Evolutionary conservation across 2,329 filamentous ascomycete species (phyloP), one percentile per base, ranked within the genome.

Genomic region (Aphanocladium album): DNA sequence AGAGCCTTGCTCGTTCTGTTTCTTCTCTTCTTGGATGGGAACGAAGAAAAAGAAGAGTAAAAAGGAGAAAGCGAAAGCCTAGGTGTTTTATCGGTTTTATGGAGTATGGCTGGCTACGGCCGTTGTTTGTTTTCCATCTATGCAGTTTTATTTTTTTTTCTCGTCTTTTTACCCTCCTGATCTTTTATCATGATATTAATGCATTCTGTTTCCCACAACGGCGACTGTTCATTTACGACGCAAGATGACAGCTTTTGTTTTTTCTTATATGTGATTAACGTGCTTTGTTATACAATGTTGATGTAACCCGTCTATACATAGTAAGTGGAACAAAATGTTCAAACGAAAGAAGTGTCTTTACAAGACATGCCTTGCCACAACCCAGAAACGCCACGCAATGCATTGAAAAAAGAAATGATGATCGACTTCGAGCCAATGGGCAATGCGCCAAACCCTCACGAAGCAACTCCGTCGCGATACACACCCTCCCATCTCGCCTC

Each of bases 401-500:
- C 63, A 25, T 23, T 21, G 51, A 23, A 60, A 58, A 33, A 21
- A 35, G n/a, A 53, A 37, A 30, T 11, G 19, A 49, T 27, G 30
- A 51, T 14, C 8, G 16, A 19, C 21, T 5, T 46, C n/a, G 17
- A 6, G 25, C 37, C n/a, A n/a, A n/a, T n/a, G 39, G 30, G 35
- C 2, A 6, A 8, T 30, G 23, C 3, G 5, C 17, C 8, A n/a
- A n/a, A n/a, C 35, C 46, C 14, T 60, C 21, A 50, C 58, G 57
- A 71, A 19, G 61, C 60, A 14, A 66, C 43, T 7, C 71, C 71
- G 41, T 73, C 67, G 8, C 71, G 69, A 61, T 84, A 85, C 0
- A 84, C 68, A 2, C 78, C 81, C 63, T 84, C 78, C 81, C 81
- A 85, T 35, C 77, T 72, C 60, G 80, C 73, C 64, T 93, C 90